Evolutionary conservation across 2,329 filamentous ascomycete species (phyloP), one percentile per base, ranked within the genome.

Genomic region (Penicillium hesseltinei): DNA sequence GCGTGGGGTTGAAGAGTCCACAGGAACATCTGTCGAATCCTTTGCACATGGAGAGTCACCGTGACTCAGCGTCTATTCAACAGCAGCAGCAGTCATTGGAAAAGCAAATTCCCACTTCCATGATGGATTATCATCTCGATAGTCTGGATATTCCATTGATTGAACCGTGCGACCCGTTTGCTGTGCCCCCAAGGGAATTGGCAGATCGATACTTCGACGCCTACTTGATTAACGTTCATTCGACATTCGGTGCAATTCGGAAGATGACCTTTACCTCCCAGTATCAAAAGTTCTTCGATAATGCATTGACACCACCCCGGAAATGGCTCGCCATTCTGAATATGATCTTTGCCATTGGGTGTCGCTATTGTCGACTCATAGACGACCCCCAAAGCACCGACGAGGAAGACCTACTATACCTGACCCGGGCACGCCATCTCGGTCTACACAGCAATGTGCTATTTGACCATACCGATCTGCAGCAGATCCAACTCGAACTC

Each of bases 341-440:
- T 54, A 70, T 79, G 66, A 72, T 79, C n/a, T 76, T 79, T 51
- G 77, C 77, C 5, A 75, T 79, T 54, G 75, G 73, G 2, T 75
- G 74, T 57, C 71, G 71, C 33, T 74, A 77, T 56, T 71, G 70
- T 21, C 72, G 71, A n/a, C 62, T 76, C 7, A 64, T 68, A 17
- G 61, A 73, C 35, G 58, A 63, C 2, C 68, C 65, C 52, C 59
- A 55, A 35, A 61, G 61, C 1, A 33, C 35, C 2, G 69, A 72
- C 35, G 65, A 69, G n/a, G 68, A 77, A 51, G 73, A 77, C 42
- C 56, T 75, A 31, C 57, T 75, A 11, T 78, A 75, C 52, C 69
- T 79, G 55, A 73, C 74, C 4, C 67, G 76, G 43, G 75, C 77
- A 1, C 67, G 76, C 38, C 70, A 71, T 33, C 62, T 78, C 29